Percentiles rank a stretch among this genome's conserved stretches.
Evolutionary conservation across 768 basidiomycete genomes (phyloP).

Genomic region (Asterophora parasitica): DNA sequence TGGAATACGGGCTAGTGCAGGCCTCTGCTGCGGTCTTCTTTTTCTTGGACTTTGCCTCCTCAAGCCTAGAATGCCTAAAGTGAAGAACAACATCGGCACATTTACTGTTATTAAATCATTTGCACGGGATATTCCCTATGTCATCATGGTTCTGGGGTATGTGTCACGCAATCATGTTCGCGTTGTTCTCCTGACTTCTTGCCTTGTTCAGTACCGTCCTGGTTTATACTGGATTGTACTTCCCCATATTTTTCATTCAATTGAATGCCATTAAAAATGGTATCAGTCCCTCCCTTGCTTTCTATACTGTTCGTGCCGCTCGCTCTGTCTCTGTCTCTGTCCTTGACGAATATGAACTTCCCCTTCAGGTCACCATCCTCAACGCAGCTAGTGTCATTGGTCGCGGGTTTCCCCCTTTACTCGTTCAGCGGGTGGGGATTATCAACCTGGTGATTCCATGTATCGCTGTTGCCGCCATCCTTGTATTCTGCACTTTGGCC

Average conservation of each 20-base stretch:
- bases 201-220: constrained; percentile 26
- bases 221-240: constrained; percentile 37
- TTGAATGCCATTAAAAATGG: constrained; percentile 46
- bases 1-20: constrained; percentile 37
- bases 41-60: constrained; percentile 26
- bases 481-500: constrained; percentile 34
- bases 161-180: not conserved
- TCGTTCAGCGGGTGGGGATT: constrained; percentile 25
- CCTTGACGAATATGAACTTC: constrained; percentile 7
- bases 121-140: constrained; percentile 39
- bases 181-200: too few relatives aligned
- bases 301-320: constrained; percentile 42
- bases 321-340: constrained; percentile 16
- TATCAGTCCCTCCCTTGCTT: constrained; percentile 41
- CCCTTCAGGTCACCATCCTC: constrained; percentile 40
- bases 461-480: constrained; percentile 19
- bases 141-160: constrained; percentile 35
- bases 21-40: constrained; percentile 27
- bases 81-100: constrained; percentile 25
- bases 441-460: constrained; percentile 28
- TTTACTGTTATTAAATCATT: constrained; percentile 28
- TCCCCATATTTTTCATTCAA: constrained; percentile 55
- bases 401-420: constrained; percentile 29
- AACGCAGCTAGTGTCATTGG: constrained; percentile 44
- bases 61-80: constrained; percentile 37